These are phyloP conservation scores for Kodamaea fungicola DNA, from an alignment of 1,139 yeast species.

Conservation along the genomic window DNA sequence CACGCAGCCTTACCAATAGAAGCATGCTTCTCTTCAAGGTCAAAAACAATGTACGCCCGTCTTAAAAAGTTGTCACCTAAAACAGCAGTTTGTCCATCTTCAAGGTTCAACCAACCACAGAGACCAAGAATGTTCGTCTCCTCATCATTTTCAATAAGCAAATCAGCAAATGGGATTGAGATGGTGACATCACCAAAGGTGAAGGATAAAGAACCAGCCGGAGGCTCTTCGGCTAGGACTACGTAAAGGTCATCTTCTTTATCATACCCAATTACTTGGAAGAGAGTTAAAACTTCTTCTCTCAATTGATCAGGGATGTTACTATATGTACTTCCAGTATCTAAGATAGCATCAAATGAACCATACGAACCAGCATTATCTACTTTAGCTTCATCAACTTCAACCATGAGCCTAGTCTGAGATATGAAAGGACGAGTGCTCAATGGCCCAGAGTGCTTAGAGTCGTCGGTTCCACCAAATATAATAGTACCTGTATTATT, in stretches of 20 bases:
- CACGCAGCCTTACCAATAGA: conserved; percentile 17
- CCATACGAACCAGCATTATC: background rate
- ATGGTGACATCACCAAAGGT: background rate
- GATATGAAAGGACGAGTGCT: conserved; percentile 7
- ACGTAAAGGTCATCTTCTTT: background rate
- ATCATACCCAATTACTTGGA: background rate
- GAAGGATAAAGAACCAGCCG: background rate
- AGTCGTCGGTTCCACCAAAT: conserved; percentile 19
- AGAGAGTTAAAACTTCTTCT: background rate
- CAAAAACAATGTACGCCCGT: conserved; percentile 20
- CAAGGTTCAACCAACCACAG: background rate
- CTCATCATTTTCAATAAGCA: background rate
- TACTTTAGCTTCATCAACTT: conserved; percentile 2
- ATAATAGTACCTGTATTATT: conserved; percentile 15
- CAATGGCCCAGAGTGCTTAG: conserved; percentile 17
- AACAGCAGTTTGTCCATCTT: background rate
- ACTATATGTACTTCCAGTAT: background rate
- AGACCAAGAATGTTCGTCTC: background rate
- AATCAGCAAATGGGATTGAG: background rate
- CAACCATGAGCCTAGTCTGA: conserved; percentile 5
- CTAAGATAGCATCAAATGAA: background rate
- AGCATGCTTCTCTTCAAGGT: conserved; percentile 16
- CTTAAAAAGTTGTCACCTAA: conserved; percentile 21
- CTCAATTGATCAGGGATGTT: background rate
- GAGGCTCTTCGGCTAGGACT: background rate